Conservation (phyloP, 306 rosid species). For the Macrotyloma uniflorum region DNA sequence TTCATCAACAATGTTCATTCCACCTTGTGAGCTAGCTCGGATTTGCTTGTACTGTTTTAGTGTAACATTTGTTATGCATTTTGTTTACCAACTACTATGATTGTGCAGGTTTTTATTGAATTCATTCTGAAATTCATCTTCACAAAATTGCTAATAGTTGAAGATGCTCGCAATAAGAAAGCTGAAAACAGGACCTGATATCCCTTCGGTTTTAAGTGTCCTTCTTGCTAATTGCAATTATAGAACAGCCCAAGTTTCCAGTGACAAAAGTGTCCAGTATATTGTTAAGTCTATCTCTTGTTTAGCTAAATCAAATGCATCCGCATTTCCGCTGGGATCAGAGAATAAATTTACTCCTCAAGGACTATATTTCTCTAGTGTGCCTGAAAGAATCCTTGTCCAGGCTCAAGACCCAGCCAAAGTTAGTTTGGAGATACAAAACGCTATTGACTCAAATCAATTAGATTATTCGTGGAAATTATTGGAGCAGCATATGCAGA, state of each 20-base stretch:
- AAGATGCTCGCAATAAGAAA: conserved; percentile 45
- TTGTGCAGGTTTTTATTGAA: conserved; percentile 30
- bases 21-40: background rate
- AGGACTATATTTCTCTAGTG: conserved; percentile 45
- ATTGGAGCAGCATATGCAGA: conserved; percentile 70
- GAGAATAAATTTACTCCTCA: conserved; percentile 30
- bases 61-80: background rate
- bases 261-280: conserved; percentile 24
- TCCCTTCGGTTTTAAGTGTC: conserved; percentile 29
- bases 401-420: conserved; percentile 82
- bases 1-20: background rate
- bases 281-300: conserved; percentile 41
- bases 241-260: conserved; percentile 22
- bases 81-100: background rate
- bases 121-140: conserved; percentile 22
- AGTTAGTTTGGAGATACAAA: conserved; percentile 61
- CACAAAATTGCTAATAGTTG: conserved; percentile 13
- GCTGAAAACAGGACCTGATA: conserved; percentile 38
- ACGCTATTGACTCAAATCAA: conserved; percentile 55
- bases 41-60: background rate
- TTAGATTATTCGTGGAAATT: conserved; percentile 75
- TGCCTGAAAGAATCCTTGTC: conserved; percentile 61
- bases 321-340: conserved; percentile 27
- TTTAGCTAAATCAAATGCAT: conserved; percentile 35
- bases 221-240: conserved; percentile 37